Evolutionary conservation across 2,329 filamentous ascomycete genomes (phyloP).

Genomic region (Ophiosphaerella narmari): DNA sequence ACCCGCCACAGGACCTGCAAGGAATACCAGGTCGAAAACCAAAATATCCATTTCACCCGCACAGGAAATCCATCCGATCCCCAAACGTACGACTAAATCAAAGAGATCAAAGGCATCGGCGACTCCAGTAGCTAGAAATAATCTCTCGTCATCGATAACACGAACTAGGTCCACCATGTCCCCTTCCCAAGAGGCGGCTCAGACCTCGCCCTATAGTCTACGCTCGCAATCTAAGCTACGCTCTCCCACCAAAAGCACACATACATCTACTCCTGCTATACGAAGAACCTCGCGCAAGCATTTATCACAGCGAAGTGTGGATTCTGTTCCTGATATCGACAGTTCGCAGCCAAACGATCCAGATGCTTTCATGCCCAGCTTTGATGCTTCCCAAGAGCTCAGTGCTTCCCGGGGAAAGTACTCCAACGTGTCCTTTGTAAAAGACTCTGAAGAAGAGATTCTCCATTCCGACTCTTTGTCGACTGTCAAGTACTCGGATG

Average conservation of each 20-base stretch:
- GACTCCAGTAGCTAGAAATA: slow-evolving; percentile 17
- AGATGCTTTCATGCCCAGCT: slow-evolving; percentile 21
- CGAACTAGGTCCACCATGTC: slow-evolving; percentile 24
- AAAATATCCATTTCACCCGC: slow-evolving; percentile 28
- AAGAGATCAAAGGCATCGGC: slow-evolving; percentile 21
- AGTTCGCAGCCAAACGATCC: slow-evolving; percentile 9
- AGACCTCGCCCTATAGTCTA: slow-evolving; percentile 34
- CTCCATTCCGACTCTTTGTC: slow-evolving; percentile 37
- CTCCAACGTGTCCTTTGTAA: slow-evolving; percentile 30
- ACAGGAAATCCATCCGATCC: slow-evolving; percentile 16
- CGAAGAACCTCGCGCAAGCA: slow-evolving; percentile 18
- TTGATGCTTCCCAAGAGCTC: slow-evolving; percentile 31
- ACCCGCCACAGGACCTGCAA: slow-evolving; percentile 30
- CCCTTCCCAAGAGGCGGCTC: slow-evolving; percentile 17
- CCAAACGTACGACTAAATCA: slow-evolving; percentile 20
- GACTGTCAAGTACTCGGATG: slow-evolving; percentile 29
- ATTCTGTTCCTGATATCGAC: slow-evolving; percentile 10
- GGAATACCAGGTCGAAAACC: slow-evolving; percentile 39
- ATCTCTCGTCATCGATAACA: slow-evolving; percentile 23
- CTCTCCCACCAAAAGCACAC: slow-evolving; percentile 21
- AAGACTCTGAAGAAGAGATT: slow-evolving; percentile 39
- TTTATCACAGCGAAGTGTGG: slow-evolving; percentile 11
- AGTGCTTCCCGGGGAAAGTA: slow-evolving; percentile 26
- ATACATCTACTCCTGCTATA: neutral
- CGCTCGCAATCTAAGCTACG: slow-evolving; percentile 33